These are phyloP conservation scores for Fusarium subtropicale DNA, from an alignment of 2,329 filamentous ascomycete genomes.

Conservation along the genomic window DNA sequence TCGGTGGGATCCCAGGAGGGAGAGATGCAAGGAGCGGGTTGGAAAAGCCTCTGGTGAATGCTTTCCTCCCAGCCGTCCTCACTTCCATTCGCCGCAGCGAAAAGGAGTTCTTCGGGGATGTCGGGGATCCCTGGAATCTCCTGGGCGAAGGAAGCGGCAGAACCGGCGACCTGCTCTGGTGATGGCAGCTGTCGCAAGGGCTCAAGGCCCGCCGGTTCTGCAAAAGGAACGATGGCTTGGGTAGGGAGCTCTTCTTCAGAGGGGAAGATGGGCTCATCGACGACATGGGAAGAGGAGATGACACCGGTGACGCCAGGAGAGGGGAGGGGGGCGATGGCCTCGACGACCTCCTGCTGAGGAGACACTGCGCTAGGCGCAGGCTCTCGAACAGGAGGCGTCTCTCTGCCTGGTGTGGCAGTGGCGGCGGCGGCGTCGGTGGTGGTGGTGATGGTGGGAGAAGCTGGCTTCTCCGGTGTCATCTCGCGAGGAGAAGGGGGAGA, in stretches of 20 bases:
- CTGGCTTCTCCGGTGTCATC: constrained; percentile 1
- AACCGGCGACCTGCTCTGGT: not conserved
- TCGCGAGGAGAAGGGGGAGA: not conserved
- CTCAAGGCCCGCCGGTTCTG: not conserved
- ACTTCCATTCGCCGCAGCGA: not conserved
- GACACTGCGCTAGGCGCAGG: not conserved
- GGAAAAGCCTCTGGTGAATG: not conserved
- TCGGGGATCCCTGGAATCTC: not conserved
- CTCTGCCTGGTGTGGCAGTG: not conserved
- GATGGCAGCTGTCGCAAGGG: not conserved
- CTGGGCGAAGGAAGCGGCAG: not conserved
- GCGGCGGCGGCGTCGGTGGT: not conserved
- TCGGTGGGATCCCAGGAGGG: not conserved
- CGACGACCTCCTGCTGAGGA: not conserved
- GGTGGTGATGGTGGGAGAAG: not conserved
- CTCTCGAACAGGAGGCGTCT: not conserved
- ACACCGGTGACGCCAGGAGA: not conserved
- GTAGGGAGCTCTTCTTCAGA: not conserved
- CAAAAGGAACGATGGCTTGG: not conserved
- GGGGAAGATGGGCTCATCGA: not conserved
- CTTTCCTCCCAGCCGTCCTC: not conserved
- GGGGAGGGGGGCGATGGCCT: not conserved
- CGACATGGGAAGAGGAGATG: not conserved
- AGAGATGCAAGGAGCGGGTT: not conserved
- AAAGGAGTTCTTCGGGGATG: not conserved